Evolutionary conservation across 2,329 filamentous ascomycete species (phyloP).

Genomic region (Microsporum audouinii): DNA sequence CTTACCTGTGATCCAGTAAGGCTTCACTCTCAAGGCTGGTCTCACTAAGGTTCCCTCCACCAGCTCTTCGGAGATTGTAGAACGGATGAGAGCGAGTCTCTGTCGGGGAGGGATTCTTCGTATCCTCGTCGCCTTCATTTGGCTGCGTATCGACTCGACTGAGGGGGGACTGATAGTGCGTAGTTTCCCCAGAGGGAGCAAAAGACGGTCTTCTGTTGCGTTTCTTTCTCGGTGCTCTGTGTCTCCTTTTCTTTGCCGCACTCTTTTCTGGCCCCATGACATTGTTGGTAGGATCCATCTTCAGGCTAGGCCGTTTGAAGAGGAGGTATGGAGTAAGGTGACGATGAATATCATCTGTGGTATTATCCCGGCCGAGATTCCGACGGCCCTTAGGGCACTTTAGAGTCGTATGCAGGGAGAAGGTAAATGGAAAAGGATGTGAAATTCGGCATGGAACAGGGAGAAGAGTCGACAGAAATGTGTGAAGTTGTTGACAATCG

Average conservation of each 20-base stretch:
- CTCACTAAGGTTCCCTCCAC: constrained; percentile 54
- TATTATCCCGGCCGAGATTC: not conserved
- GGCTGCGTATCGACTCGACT: constrained; percentile 32
- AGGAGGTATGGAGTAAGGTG: not conserved
- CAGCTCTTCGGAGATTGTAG: constrained; percentile 40
- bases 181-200: constrained; percentile 46
- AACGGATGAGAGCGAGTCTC: constrained; percentile 37
- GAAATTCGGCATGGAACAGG: not conserved
- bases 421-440: not conserved
- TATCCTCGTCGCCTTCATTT: constrained; percentile 38
- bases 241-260: constrained; percentile 54
- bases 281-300: constrained; percentile 1
- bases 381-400: not conserved
- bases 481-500: not conserved
- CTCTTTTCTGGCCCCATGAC: constrained; percentile 6
- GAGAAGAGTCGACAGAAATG: not conserved
- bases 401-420: not conserved
- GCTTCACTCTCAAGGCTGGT: constrained; percentile 84
- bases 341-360: not conserved
- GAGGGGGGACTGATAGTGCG: constrained; percentile 20
- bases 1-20: constrained; percentile 71
- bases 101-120: constrained; percentile 20
- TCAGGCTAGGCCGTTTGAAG: not conserved
- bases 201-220: constrained; percentile 70
- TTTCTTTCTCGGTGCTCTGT: constrained; percentile 68